Conservation (phyloP, 257 asterid species). For the Solanum habrochaites region DNA sequence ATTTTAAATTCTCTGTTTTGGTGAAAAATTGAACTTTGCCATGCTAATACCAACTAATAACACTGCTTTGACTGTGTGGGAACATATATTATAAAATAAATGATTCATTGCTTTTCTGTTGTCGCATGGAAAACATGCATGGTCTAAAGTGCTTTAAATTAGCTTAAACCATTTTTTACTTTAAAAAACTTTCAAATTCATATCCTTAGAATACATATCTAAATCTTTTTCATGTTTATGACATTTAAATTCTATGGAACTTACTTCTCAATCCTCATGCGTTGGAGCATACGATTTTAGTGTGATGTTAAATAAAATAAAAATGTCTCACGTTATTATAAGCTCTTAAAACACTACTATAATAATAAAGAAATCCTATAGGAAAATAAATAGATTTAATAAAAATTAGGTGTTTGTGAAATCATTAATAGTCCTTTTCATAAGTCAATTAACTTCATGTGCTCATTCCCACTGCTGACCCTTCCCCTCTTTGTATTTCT, state of each 20-base stretch:
- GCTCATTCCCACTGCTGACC: not conserved
- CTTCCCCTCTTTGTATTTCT: not conserved
- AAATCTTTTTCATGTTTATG: not conserved
- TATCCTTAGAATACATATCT: not conserved
- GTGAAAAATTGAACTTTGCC: not conserved
- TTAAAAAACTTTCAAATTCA: not conserved
- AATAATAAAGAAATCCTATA: not conserved
- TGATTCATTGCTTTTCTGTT: not conserved
- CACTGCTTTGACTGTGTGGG: not conserved
- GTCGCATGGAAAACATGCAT: not conserved
- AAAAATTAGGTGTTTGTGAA: not conserved
- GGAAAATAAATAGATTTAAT: not conserved
- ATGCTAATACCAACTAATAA: not conserved
- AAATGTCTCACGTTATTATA: not conserved
- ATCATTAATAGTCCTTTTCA: not conserved
- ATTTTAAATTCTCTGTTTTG: not conserved
- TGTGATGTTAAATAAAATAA: not conserved
- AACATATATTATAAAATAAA: not conserved
- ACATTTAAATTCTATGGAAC: not conserved
- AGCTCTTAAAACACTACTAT: not conserved
- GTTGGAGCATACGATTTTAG: not conserved
- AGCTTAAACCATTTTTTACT: not conserved
- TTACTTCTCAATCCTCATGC: not conserved
- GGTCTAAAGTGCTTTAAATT: not conserved
- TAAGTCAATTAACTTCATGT: not conserved